Evolutionary conservation across 164 flowering plant genomes (phyloP).

Genomic region (Macadamia tetraphylla): DNA sequence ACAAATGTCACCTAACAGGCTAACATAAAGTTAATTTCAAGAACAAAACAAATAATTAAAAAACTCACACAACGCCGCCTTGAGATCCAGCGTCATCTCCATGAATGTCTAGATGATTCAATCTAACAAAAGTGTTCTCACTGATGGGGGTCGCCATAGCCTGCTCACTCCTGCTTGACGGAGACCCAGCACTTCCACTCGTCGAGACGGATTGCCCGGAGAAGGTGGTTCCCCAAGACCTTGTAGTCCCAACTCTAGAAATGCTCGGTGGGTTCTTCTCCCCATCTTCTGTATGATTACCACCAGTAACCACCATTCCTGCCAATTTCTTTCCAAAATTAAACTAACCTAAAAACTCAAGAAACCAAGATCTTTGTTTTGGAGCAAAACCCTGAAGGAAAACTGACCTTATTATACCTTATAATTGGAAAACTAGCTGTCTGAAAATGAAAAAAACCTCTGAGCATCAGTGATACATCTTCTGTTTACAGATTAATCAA

Average conservation of each 20-base stretch:
- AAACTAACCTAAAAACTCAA: background rate
- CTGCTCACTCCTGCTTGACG: constrained; percentile 66
- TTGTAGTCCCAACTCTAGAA: constrained; percentile 33
- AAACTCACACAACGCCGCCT: constrained; percentile 48
- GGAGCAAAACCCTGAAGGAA: constrained; percentile 6
- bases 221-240: constrained; percentile 60
- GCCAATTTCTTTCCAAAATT: background rate
- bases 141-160: constrained; percentile 61
- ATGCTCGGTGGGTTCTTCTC: constrained; percentile 34
- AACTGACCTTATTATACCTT: background rate
- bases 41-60: background rate
- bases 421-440: constrained; percentile 1
- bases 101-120: constrained; percentile 69
- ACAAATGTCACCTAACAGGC: background rate
- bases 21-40: no score
- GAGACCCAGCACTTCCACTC: constrained; percentile 89
- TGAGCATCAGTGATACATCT: constrained; percentile 6
- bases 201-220: constrained; percentile 90
- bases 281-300: constrained; percentile 36
- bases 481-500: background rate
- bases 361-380: background rate
- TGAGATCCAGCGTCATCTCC: constrained; percentile 72
- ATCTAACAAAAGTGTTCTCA: constrained; percentile 46
- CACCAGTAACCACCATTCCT: constrained; percentile 32
- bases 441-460: background rate